phyloP scores from a whole-genome alignment of 768 basidiomycete species.

The Cystoderma amianthinum region DNA sequence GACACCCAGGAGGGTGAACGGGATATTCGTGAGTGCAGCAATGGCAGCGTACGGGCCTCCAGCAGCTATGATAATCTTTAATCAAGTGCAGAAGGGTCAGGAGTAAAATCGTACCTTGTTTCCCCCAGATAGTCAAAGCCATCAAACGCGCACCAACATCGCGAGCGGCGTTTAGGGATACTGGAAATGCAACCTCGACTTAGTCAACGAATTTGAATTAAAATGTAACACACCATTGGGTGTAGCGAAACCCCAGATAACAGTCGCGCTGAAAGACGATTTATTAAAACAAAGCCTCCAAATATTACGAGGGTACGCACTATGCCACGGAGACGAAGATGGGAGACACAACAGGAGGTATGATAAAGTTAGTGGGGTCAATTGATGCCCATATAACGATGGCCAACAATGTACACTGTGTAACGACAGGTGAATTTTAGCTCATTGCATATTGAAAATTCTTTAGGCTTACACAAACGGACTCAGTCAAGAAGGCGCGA shows the following conservation, averaged over 20 bases:
- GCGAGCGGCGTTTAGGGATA: constrained; percentile 62
- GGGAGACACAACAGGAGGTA: background rate
- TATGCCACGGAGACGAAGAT: background rate
- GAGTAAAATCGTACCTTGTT: constrained; percentile 18
- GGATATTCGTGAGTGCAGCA: constrained; percentile 59
- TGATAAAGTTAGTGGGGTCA: background rate
- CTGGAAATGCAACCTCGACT: constrained; percentile 14
- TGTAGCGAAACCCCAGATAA: background rate
- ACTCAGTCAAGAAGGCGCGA: constrained; percentile 47
- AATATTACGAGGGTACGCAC: background rate
- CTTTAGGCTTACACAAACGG: constrained; percentile 35
- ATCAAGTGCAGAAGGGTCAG: background rate
- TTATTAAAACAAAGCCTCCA: too few species aligned
- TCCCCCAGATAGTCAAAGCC: constrained; percentile 56
- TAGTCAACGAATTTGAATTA: background rate
- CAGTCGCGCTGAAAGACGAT: background rate
- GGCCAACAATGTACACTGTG: constrained; percentile 34
- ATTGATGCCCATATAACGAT: constrained; percentile 39
- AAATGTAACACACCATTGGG: background rate
- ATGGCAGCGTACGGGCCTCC: constrained; percentile 57
- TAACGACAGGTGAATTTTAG: too few species aligned
- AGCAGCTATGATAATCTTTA: constrained; percentile 22
- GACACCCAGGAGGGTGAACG: constrained; percentile 49
- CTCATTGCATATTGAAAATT: too few species aligned
- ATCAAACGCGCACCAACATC: constrained; percentile 62